Conservation (phyloP, 2,329 filamentous ascomycete genomes). For the Penicillium crustosum region DNA sequence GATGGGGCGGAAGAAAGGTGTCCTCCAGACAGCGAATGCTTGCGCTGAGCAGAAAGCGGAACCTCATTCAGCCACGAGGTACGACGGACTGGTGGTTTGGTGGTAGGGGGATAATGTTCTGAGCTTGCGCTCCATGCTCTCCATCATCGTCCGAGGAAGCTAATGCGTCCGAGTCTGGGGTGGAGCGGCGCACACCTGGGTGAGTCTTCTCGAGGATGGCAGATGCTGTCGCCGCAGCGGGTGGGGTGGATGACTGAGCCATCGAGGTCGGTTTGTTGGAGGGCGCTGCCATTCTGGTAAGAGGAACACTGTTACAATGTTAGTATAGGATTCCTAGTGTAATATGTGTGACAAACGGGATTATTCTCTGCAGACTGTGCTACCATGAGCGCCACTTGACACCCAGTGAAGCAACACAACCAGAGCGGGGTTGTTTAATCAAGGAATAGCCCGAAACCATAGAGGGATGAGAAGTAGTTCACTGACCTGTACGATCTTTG, state of each 20-base stretch:
- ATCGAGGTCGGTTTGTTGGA: constrained; percentile 27
- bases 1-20: constrained; percentile 78
- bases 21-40: constrained; percentile 71
- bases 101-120: constrained; percentile 50
- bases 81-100: constrained; percentile 63
- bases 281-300: constrained; percentile 44
- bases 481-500: constrained; percentile 15
- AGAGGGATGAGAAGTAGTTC: neutral
- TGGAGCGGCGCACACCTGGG: constrained; percentile 69
- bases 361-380: constrained; percentile 3
- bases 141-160: constrained; percentile 92
- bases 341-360: constrained; percentile 1
- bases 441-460: neutral
- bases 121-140: constrained; percentile 61
- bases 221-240: constrained; percentile 60
- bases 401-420: constrained; percentile 9
- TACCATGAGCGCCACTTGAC: constrained; percentile 8
- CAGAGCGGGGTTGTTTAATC: constrained; percentile 4
- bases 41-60: constrained; percentile 65
- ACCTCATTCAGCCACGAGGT: constrained; percentile 88
- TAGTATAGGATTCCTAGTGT: neutral
- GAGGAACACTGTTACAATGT: constrained; percentile 11
- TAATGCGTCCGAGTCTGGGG: constrained; percentile 89
- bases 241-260: constrained; percentile 43
- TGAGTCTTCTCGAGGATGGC: constrained; percentile 73